These are phyloP conservation scores for Tephrocybe sp. DNA, from an alignment of 768 basidiomycete species.

Conservation along the genomic window DNA sequence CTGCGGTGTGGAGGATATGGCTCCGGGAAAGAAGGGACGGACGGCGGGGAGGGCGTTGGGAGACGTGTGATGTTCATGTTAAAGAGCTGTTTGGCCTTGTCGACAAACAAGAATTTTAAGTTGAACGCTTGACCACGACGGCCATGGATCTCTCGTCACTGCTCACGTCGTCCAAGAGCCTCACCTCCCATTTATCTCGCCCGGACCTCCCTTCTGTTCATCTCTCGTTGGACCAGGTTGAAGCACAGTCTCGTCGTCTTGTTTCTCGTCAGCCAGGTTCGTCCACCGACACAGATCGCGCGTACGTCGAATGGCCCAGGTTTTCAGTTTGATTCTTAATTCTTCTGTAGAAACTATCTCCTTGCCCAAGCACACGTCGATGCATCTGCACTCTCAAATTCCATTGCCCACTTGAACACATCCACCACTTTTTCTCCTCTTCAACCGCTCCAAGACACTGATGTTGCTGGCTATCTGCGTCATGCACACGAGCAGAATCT, in stretches of 20 bases:
- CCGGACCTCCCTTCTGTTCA: slow-evolving; percentile 87
- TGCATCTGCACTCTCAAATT: slow-evolving; percentile 80
- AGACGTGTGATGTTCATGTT: slow-evolving; percentile 17
- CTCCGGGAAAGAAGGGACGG: slow-evolving; percentile 28
- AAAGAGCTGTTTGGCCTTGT: too few relatives aligned
- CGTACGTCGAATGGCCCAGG: slow-evolving; percentile 44
- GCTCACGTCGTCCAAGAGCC: slow-evolving; percentile 65
- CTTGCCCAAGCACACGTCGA: slow-evolving; percentile 95
- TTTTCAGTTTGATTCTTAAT: slow-evolving; percentile 3
- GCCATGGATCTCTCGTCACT: slow-evolving; percentile 67
- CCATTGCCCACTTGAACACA: slow-evolving; percentile 83
- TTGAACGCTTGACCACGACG: slow-evolving; percentile 23
- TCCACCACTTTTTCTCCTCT: slow-evolving; percentile 83
- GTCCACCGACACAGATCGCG: slow-evolving; percentile 69
- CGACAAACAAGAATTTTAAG: too few relatives aligned
- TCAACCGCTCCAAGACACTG: slow-evolving; percentile 92
- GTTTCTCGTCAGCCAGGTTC: slow-evolving; percentile 68
- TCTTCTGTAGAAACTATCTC: slow-evolving; percentile 70
- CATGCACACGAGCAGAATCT: slow-evolving; percentile 94
- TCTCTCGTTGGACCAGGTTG: slow-evolving; percentile 92
- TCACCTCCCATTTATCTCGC: slow-evolving; percentile 74
- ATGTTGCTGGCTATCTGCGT: slow-evolving; percentile 92
- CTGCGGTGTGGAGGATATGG: slow-evolving; percentile 54
- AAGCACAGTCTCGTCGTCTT: slow-evolving; percentile 86
- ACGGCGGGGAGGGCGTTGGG: slow-evolving; percentile 15